Evolutionary conservation across 192 early-diverging fungal genomes (phyloP).

Genomic region (Dimargaris verticillata): DNA sequence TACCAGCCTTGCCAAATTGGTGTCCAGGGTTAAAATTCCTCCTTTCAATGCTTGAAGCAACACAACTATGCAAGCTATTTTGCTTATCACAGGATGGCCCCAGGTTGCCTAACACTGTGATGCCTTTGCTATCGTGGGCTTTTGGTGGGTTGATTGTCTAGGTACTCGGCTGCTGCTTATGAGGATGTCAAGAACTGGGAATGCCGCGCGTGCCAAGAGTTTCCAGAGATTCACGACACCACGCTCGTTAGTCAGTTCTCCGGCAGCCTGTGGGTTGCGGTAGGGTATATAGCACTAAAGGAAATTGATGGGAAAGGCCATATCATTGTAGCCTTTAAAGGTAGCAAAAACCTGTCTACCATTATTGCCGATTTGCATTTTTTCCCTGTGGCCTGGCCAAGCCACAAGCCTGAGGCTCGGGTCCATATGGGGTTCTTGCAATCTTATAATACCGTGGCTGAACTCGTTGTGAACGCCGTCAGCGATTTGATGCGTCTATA

Average conservation of each 20-base stretch:
- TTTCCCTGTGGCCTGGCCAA: neutral
- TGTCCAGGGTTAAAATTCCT: too few species aligned
- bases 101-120: too few species aligned
- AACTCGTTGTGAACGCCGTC: too few species aligned
- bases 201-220: neutral
- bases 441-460: too few species aligned
- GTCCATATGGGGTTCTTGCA: too few species aligned
- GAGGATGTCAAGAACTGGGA: neutral
- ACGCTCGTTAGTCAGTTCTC: neutral
- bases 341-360: neutral
- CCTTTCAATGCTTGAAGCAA: too few species aligned
- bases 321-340: slow-evolving; percentile 22
- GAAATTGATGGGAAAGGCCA: neutral
- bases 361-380: neutral
- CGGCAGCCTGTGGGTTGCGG: neutral
- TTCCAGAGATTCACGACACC: neutral
- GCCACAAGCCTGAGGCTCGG: too few species aligned
- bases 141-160: neutral
- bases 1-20: too few species aligned
- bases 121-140: too few species aligned
- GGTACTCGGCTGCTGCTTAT: neutral
- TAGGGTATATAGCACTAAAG: slow-evolving; percentile 2
- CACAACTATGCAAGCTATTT: too few species aligned
- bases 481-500: too few species aligned
- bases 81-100: too few species aligned